Evolutionary conservation across 2,329 filamentous ascomycete species (phyloP), one percentile per base, ranked within the genome.

Genomic region (Pezicula rhizophila): DNA sequence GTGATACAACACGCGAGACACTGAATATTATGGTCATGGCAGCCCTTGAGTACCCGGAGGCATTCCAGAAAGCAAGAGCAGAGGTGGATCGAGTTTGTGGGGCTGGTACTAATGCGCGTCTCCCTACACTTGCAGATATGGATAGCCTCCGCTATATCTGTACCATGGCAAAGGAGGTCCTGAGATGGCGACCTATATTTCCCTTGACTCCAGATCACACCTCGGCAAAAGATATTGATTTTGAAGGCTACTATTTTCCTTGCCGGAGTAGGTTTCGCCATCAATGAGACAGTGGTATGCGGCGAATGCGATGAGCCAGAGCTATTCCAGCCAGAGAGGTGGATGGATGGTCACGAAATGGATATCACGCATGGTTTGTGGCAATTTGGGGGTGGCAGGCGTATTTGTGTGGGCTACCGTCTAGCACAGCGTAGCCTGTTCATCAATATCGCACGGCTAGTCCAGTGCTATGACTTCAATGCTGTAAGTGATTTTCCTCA

Each of bases 131-230:
- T 45, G 61, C 66, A 2, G 76, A 80, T 52, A 62, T 68, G 7
- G 59, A 64, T 0, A 57, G 60, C 0, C 60, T 80, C 23, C 62
- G 56, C 3, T 74, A 72, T 49, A 60, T 77, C 33, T 66, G 71
- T 47, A 62, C 63, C 41, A 61, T 75, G 12, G 58, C 77, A 12
- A 66, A 74, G 45, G 75, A 77, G 53, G 66, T 67, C 4, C 60
- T 68, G 38, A 66, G 74, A 14, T 73, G 68, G 67, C 63, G 64
- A 33, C 72, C 73, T 2, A 64, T 74, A 3, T 68, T 67, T 6
- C 70, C 73, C 1, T 59, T 75, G 2, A 73, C 71, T 4, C 73
- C 81, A 28, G 77, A 78, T 1, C 78, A 82, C 57, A 70, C 66
- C 39, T 68, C 75, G 14, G 67, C 73, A 2, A 62, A 71, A 44